Percentiles rank a stretch among this genome's conserved stretches.
Conservation (phyloP, 331 rosid genomes). For the Pyracantha coccinea region DNA sequence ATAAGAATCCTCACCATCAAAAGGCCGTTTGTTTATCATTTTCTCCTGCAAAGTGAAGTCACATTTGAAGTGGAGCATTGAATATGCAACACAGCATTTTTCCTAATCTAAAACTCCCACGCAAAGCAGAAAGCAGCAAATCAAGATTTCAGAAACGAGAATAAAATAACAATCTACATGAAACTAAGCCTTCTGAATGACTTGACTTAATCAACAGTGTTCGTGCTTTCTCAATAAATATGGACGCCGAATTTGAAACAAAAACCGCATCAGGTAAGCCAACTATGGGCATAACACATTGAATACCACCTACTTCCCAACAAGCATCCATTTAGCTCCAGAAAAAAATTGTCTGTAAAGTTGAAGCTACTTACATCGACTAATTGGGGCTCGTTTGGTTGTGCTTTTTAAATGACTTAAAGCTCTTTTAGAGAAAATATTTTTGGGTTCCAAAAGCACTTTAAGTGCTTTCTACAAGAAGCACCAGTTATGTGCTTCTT, state of each 20-base stretch:
- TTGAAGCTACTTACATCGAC: neutral
- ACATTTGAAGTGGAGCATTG: conserved; percentile 2
- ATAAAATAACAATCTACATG: neutral
- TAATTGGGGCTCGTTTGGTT: too few species aligned
- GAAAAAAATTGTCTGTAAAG: neutral
- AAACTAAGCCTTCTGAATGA: neutral
- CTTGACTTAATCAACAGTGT: neutral
- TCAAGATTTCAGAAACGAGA: neutral
- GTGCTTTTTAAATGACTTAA: too few species aligned
- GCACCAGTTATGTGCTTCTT: too few species aligned
- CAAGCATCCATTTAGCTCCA: neutral
- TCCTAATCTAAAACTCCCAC: neutral
- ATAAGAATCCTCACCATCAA: conserved; percentile 19
- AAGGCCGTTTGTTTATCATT: conserved; percentile 27
- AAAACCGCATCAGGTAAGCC: neutral
- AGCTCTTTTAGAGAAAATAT: too few species aligned
- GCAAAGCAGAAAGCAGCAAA: neutral
- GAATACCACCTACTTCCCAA: neutral
- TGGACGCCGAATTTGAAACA: neutral
- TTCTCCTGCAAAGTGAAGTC: conserved; percentile 8
- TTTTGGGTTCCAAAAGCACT: too few species aligned
- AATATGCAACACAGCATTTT: neutral
- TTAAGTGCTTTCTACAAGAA: too few species aligned
- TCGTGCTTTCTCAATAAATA: neutral
- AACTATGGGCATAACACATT: neutral